Evolutionary conservation across 208 protist genomes (phyloP), one percentile per base, ranked within the genome.

Genomic region (Trypanosoma avium): DNA sequence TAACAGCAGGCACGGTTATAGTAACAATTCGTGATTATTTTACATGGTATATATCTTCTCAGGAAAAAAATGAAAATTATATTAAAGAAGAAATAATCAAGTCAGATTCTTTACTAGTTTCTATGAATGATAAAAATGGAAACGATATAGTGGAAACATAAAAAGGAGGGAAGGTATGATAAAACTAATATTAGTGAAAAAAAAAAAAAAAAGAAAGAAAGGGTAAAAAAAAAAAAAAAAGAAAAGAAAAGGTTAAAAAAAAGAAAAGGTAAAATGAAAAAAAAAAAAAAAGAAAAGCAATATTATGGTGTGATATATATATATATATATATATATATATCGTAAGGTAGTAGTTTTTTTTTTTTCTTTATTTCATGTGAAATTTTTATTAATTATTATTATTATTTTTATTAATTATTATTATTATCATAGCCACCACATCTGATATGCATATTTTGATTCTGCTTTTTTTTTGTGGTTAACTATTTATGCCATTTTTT

Each of bases 11-110:
- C 2, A 53, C 64, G 17, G 56, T 95, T 19, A 86, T 95, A 32
- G 70, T 73, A 33, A 82, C 83, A 24, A 79, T 85, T 61, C 81
- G 81, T 5, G 83, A 88, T 29, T 95, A 91, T 73, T 79, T 95
- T 36, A 63, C 57, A 48, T 95, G 86, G 86, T 95, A 86, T 57
- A 90, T 91, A 56, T 7, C 42, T 3, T 73, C 72, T 21, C 74
- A 69, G 8, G 43, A 75, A 45, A 15, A 21, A 38, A 4, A 30
- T 24, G n/a, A 27, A 22, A 46, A 9, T 30, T 12, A 19, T 21
- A 50, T 12, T 8, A 24, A 54, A 3, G 9, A 48, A 65, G 35
- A 33, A 12, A 17, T 4, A 29, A 10, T 24, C 19, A n/a, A n/a
- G 9, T 1, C 15, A 3, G 48, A 54, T 13, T 21, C 15, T 29